A percentile compares a stretch with the other conserved stretches of the same genome.
Conservation (phyloP, 441 rosid species). For the Gossypium armourianum region DNA sequence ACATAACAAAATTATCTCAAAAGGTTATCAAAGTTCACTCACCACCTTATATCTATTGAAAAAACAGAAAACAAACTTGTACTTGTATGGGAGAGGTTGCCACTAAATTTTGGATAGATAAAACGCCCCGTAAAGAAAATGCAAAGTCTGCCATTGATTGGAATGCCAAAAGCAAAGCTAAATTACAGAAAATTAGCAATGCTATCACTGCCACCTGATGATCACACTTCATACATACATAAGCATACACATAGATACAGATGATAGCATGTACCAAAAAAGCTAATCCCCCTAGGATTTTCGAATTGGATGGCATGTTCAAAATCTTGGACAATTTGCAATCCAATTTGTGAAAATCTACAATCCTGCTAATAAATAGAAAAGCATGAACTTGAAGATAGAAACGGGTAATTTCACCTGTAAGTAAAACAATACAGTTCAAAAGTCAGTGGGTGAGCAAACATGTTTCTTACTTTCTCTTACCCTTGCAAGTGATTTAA, state of each 20-base stretch:
- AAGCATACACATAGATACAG: background rate
- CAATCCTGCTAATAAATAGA: too few species aligned
- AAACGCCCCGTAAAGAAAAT: conserved; percentile 5
- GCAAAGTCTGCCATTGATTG: background rate
- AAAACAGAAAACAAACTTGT: background rate
- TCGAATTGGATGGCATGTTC: too few species aligned
- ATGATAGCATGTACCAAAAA: background rate
- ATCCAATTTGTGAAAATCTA: too few species aligned
- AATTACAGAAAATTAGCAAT: background rate
- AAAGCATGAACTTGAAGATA: too few species aligned
- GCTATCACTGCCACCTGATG: background rate
- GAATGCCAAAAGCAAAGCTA: background rate
- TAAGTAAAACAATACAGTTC: too few species aligned
- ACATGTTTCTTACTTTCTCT: too few species aligned
- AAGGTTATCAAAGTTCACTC: background rate
- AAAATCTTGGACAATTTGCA: too few species aligned
- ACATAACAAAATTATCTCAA: background rate
- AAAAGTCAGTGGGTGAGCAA: too few species aligned
- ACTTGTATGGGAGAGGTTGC: conserved; percentile 2
- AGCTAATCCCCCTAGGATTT: too few species aligned
- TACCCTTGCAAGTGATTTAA: too few species aligned
- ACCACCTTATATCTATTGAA: background rate
- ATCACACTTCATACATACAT: background rate
- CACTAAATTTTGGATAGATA: background rate
- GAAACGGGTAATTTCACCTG: too few species aligned